Evolutionary conservation across 2,329 filamentous ascomycete genomes (phyloP).

Genomic region (Cryphonectria naterciae): DNA sequence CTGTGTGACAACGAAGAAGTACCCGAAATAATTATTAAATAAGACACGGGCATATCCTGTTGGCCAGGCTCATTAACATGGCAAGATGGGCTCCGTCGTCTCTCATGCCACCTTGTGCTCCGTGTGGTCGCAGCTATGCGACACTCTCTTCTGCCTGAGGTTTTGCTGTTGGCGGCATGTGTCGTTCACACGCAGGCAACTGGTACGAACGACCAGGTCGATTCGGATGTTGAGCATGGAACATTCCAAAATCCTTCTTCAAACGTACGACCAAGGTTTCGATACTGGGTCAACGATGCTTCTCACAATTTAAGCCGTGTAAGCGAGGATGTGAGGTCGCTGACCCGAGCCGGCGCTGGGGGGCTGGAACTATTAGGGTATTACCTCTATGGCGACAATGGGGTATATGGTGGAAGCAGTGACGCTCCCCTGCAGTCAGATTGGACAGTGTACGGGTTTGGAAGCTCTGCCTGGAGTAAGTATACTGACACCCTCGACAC

Average conservation of each 20-base stretch:
- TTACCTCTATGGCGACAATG: conserved; percentile 21
- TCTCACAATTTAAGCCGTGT: conserved; percentile 14
- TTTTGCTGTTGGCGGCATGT: neutral
- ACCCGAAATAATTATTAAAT: neutral
- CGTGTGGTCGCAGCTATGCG: neutral
- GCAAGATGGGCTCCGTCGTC: neutral
- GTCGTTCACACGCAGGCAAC: neutral
- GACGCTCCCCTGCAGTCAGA: conserved; percentile 20
- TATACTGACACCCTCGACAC: neutral
- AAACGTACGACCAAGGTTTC: conserved; percentile 12
- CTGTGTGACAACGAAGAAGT: neutral
- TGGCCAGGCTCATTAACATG: neutral
- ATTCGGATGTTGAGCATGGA: conserved; percentile 10
- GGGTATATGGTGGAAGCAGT: neutral
- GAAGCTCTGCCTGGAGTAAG: conserved; percentile 36
- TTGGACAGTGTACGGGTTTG: conserved; percentile 38
- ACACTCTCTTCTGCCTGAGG: neutral
- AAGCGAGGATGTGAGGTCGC: conserved; percentile 19
- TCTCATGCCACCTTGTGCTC: neutral
- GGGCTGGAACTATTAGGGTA: conserved; percentile 22
- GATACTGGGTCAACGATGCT: conserved; percentile 16
- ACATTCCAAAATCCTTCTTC: conserved; percentile 17
- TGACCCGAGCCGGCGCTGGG: conserved; percentile 18
- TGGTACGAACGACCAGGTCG: conserved; percentile 3
- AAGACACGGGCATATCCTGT: neutral